Evolutionary conservation across 768 basidiomycete genomes (phyloP), one percentile per base, ranked within the genome.

Genomic region (Pulveroboletus frians): DNA sequence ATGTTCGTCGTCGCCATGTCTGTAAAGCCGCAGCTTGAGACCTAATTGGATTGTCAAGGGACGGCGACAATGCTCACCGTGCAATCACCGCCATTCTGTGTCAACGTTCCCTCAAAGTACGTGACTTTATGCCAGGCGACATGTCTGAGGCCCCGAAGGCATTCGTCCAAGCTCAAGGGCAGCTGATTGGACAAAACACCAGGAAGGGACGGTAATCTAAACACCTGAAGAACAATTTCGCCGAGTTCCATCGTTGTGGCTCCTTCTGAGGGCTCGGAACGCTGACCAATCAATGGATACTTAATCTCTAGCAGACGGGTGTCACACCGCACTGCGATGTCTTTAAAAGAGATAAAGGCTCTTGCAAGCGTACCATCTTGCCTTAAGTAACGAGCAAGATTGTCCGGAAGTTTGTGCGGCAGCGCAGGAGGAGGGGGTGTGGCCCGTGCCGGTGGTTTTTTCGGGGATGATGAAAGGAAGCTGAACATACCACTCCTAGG

Each of bases 41-140:
- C 46, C 13, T 26, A 34, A 37, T 23, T 37, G n/a, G 21, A 38
- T 34, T 21, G 9, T 5, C 10, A n/a, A 38, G 32, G n/a, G 34
- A n/a, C 10, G 3, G 18, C 21, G 23, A 21, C 13, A 4, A 17
- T 27, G 73, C 89, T 64, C 69, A 96, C 94, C 53, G 72, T 76
- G 64, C 93, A 96, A 64, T 95, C 95, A 9, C 94, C 95, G 14
- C 95, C 95, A 54, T 77, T 81, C 72, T 98, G 95, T 13, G 95
- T 98, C 55, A 98, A 68, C 0, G 83, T 84, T 23, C 95, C 92
- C 67, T 96, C 88, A 69, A 89, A 91, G 69, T 95, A 94, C 18
- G 92, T 90, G 55, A 86, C 79, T 71, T 94, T 93, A 62, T 95
- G 92, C 93, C 92, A 96, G 32, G 86, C 85, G 48, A 92, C 84